Evolutionary conservation across 2,329 filamentous ascomycete species (phyloP).

Genomic region (Diaporthe citriasiana): DNA sequence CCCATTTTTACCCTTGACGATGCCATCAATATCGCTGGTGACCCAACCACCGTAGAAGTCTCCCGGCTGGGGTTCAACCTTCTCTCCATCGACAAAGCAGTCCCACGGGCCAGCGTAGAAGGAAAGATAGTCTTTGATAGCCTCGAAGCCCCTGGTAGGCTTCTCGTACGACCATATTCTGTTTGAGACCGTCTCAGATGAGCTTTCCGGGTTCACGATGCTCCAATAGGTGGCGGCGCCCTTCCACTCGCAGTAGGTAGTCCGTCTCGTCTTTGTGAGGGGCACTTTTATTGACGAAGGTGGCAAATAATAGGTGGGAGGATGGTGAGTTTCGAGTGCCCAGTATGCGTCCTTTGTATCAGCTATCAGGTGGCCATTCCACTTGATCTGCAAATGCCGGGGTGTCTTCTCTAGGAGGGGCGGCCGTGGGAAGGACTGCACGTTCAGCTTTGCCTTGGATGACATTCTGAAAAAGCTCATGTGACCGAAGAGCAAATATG

Average conservation of each 20-base stretch:
- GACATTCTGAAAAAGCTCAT: constrained; percentile 52
- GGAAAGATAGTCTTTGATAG: constrained; percentile 68
- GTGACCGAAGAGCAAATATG: background rate
- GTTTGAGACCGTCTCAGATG: constrained; percentile 57
- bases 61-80: constrained; percentile 70
- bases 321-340: constrained; percentile 74
- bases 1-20: constrained; percentile 59
- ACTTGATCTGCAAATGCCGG: constrained; percentile 69
- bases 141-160: constrained; percentile 65
- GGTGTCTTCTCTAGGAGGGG: constrained; percentile 68
- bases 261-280: constrained; percentile 60
- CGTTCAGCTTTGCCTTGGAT: constrained; percentile 63
- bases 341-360: constrained; percentile 72
- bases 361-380: constrained; percentile 67
- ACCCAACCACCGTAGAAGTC: constrained; percentile 77
- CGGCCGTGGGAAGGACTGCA: constrained; percentile 70
- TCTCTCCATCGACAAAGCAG: constrained; percentile 73
- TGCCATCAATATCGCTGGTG: constrained; percentile 70
- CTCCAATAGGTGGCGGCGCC: constrained; percentile 71
- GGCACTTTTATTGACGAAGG: constrained; percentile 62
- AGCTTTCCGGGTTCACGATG: constrained; percentile 56
- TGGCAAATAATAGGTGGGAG: constrained; percentile 75
- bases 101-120: constrained; percentile 75
- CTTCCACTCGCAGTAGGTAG: constrained; percentile 72
- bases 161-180: constrained; percentile 72